Base-by-base conservation (phyloP, 1,139 yeast species). In the Meyerozyma guilliermondii region DNA sequence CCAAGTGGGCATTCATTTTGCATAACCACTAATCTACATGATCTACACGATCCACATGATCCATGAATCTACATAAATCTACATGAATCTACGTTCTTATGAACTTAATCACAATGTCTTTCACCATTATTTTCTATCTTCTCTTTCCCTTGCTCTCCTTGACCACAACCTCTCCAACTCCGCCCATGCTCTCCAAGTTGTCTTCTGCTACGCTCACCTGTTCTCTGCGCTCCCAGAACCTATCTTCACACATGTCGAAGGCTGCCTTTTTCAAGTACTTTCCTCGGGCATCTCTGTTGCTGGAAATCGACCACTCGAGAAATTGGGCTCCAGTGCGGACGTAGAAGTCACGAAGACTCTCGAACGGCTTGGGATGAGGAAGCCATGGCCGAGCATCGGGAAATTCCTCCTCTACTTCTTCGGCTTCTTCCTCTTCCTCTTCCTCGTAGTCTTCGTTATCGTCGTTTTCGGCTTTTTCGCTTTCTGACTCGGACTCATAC, bases 171-270 rank as follows among this genome's bases (percentile, higher is more conserved):
- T 87, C 95, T 20, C 87, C 95, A 46, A 89, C 92, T 44, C 96
- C 97, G 42, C 96, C 95, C 62, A 86, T 59, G 52, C 88, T 96
- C 63, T 91, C 98, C 58, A 87, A 67, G 56, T 80, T 80, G 54
- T 91, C 98, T 65, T 92, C 98, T 39, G 88, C 87, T 34, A 81
- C 75, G 57, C 95, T 82, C 20, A 91, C 83, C 54, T 84, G 94
- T 58, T 92, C 98, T 67, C 98, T 82, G 68, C 98, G 84, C 60
- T 92, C 98, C 98, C 98, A 92, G 94, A 96, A 92, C 67, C 98
- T 79, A 50, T 84, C 94, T 64, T 91, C 96, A 61, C 95, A 85
- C 47, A 91, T 66, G 52, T 89, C 97, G 60, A 92, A 92, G 0
- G 97, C 86, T 35, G 87, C 85, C 46, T 86, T 83, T 67, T 91